Evolutionary conservation across 176 grass and related monocot genomes (phyloP).

Genomic region (Poa annua): DNA sequence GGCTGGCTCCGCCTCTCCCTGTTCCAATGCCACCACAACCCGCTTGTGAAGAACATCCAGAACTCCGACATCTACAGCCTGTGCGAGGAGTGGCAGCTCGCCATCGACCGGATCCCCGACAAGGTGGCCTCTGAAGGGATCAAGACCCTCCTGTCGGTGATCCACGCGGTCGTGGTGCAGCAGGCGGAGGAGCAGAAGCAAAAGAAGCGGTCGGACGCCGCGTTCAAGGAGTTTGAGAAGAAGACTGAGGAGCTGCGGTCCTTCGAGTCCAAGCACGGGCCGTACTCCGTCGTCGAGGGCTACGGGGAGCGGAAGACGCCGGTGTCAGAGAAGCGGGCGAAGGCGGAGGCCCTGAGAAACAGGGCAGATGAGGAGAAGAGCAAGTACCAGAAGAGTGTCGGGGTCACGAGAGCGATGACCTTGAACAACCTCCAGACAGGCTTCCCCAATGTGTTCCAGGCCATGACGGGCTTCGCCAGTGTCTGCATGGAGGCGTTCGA

Average conservation of each 20-base stretch:
- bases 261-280: slow-evolving; percentile 65
- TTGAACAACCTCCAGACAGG: slow-evolving; percentile 94
- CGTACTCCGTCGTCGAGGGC: slow-evolving; percentile 42
- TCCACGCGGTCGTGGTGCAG: slow-evolving; percentile 74
- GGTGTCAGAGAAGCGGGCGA: slow-evolving; percentile 64
- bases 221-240: slow-evolving; percentile 87
- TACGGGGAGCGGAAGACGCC: slow-evolving; percentile 51
- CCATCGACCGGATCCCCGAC: slow-evolving; percentile 87
- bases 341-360: slow-evolving; percentile 70
- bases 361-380: slow-evolving; percentile 91
- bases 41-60: slow-evolving; percentile 56
- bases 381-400: slow-evolving; percentile 92
- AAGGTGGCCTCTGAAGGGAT: slow-evolving; percentile 96
- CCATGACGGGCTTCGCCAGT: slow-evolving; percentile 92
- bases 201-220: slow-evolving; percentile 77
- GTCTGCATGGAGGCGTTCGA: slow-evolving; percentile 88
- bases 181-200: slow-evolving; percentile 90
- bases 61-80: slow-evolving; percentile 83
- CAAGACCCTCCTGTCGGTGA: slow-evolving; percentile 87
- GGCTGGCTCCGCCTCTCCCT: slow-evolving; percentile 95
- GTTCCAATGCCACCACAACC: slow-evolving; percentile 76
- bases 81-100: slow-evolving; percentile 96
- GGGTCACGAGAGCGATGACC: slow-evolving; percentile 93
- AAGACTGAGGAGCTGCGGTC: slow-evolving; percentile 77
- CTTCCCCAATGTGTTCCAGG: slow-evolving; percentile 91